Evolutionary conservation across 2,329 filamentous ascomycete species (phyloP).

Genomic region (Aureobasidium zeae): DNA sequence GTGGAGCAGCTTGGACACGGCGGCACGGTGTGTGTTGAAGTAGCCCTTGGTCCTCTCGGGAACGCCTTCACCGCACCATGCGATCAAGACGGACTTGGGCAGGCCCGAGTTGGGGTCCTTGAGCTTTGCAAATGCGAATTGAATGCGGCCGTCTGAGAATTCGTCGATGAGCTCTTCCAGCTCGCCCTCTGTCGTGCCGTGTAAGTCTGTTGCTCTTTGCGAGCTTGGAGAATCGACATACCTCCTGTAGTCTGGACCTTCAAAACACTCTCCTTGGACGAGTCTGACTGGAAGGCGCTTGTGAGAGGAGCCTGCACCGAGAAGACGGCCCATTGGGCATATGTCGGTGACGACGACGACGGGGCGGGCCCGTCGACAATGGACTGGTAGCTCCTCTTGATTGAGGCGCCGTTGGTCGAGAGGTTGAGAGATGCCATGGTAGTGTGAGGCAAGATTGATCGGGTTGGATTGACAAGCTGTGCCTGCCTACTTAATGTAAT

Average conservation of each 20-base stretch:
- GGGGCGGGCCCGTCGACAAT: slow-evolving; percentile 54
- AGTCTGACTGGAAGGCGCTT: slow-evolving; percentile 81
- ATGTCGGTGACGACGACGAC: slow-evolving; percentile 58
- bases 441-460: slow-evolving; percentile 24
- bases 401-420: slow-evolving; percentile 45
- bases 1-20: slow-evolving; percentile 85
- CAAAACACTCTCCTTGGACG: slow-evolving; percentile 83
- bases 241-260: slow-evolving; percentile 90
- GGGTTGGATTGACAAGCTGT: neutral
- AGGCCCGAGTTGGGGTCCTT: slow-evolving; percentile 86
- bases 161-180: slow-evolving; percentile 84
- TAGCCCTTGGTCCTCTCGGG: slow-evolving; percentile 98
- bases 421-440: slow-evolving; percentile 64
- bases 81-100: slow-evolving; percentile 87
- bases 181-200: slow-evolving; percentile 62
- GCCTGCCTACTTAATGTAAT: neutral
- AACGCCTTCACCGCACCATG: slow-evolving; percentile 94
- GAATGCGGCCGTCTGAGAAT: slow-evolving; percentile 90
- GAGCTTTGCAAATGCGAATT: slow-evolving; percentile 94
- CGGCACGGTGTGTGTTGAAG: slow-evolving; percentile 86
- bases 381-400: slow-evolving; percentile 52
- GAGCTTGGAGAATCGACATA: slow-evolving; percentile 32
- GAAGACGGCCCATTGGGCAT: slow-evolving; percentile 88
- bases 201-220: neutral
- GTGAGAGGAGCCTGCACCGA: slow-evolving; percentile 84